phyloP scores from a whole-genome alignment of 2,329 filamentous ascomycete genomes.

The Neonectria punicea region DNA sequence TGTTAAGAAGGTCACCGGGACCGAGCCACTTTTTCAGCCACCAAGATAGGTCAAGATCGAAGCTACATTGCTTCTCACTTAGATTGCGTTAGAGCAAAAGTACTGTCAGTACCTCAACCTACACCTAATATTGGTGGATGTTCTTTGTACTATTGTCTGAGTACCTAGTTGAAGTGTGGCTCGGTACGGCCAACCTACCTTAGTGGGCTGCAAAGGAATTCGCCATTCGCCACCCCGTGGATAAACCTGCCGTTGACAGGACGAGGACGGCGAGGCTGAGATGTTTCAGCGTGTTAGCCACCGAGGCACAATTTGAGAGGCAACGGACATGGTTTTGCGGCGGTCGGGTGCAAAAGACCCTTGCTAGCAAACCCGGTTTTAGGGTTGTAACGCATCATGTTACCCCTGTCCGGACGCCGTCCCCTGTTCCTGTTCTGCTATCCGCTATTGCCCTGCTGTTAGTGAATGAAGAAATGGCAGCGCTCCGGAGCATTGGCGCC shows the following conservation, averaged over 20 bases:
- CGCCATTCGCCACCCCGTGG: too few species aligned
- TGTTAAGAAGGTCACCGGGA: too few species aligned
- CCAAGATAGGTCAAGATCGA: too few species aligned
- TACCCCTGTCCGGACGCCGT: neutral
- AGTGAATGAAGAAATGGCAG: neutral
- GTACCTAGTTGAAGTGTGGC: too few species aligned
- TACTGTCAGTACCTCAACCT: too few species aligned
- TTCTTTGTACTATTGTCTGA: too few species aligned
- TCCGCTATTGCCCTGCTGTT: neutral
- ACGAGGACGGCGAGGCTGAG: neutral
- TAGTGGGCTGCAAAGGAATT: too few species aligned
- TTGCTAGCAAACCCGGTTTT: neutral
- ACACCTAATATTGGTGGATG: too few species aligned
- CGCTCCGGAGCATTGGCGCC: slow-evolving; percentile 33
- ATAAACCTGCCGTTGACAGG: neutral
- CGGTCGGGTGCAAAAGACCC: neutral
- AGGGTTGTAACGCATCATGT: neutral
- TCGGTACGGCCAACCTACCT: too few species aligned
- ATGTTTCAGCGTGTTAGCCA: neutral
- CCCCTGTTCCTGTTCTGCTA: neutral
- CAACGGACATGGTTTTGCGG: neutral
- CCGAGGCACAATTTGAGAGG: neutral
- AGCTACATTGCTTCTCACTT: too few species aligned
- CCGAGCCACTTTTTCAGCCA: too few species aligned
- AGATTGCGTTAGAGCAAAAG: too few species aligned